Base-by-base conservation (phyloP, 2,329 filamentous ascomycete genomes). In the Alternaria dauci region DNA sequence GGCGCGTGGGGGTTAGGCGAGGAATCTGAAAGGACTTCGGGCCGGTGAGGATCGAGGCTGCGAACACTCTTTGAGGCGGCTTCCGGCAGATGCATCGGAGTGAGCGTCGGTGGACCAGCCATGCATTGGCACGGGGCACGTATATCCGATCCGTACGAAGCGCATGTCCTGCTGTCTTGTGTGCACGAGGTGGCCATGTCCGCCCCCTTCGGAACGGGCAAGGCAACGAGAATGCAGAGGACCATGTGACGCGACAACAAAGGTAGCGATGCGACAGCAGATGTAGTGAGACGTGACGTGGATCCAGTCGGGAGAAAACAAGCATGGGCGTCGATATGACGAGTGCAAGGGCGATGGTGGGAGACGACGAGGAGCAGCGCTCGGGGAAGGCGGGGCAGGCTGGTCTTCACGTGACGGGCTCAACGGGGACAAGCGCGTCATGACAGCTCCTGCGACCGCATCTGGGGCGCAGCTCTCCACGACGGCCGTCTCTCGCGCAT, bases 1-100 rank as follows among this genome's bases (percentile, higher is more conserved):
- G 66, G 64, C 74, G 75, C 74, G 75, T 77, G 75, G 74, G 74
- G 74, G 75, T 75, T 61, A 62, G 57, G 51, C 58, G 64, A 64
- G 50, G 54, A 55, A 28, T 52, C 32, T 53, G 26, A 36, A 60
- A 23, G 36, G 28, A 28, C 56, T 55, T 66, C 62, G 59, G 66
- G 53, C 63, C 63, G 67, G 59, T 26, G 30, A 55, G 44, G 56
- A 59, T 61, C 52, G 59, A 60, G 61, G 39, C 58, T 44, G 54
- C 32, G 56, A 46, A 65, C 53, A 51, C 44, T 48, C 32, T 44
- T 30, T 55, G 53, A 50, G 50, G 46, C 30, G 58, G 46, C 38
- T 55, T 14, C 53, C 53, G 44, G 52, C 41, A 52, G 54, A 56
- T 36, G 57, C 34, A 34, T 18, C 20, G 30, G 46, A 25, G 30